Evolutionary conservation across 805 yeast species (phyloP), one percentile per base, ranked within the genome.

Genomic region (Ogataea methylovora): DNA sequence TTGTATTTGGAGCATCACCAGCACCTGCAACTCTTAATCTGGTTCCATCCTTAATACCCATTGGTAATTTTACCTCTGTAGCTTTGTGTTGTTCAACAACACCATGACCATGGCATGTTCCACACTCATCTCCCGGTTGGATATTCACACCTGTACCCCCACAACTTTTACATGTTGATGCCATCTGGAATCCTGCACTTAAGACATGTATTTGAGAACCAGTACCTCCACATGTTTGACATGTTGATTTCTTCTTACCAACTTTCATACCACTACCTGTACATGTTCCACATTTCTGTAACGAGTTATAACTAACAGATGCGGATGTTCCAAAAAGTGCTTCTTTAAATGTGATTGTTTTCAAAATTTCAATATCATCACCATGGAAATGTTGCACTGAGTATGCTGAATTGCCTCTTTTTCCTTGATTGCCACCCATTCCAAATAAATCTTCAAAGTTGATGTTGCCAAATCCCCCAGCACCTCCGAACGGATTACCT

Each of bases 131-230:
- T 11, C 65, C 61, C 14, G 71, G 66, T 30, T 78, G 72, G 32
- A 87, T 76, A 4, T 67, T 69, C 1, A 86, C 92, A 35, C 99
- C 99, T 5, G 84, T 65, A 27, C 99, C 99, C 29, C 71, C 77
- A 67, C 99, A 92, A 3, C 78, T 63, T 32, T 69, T 69, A 70
- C 99, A 92, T 10, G 96, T 86, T 0, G 95, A 78, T 3, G 95
- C 80, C 95, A 92, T 87, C 50, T 88, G 96, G 72, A 90, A 92
- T 0, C 97, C 97, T 4, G 94, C 96, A 45, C 80, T 80, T 53
- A 84, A 71, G 30, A 78, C 68, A 49, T 90, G 97, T 15, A 87
- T 82, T 13, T 81, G 76, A 24, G 88, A 81, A 4, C 99, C 99
- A 0, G 95, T 75, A 38, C 99, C 99, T 37, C 86, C 85, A 66